A percentile compares a stretch with the other conserved stretches of the same genome.
These are phyloP conservation scores for Pyrenochaeta sp. DNA, from an alignment of 2,329 filamentous ascomycete genomes.

Conservation along the genomic window DNA sequence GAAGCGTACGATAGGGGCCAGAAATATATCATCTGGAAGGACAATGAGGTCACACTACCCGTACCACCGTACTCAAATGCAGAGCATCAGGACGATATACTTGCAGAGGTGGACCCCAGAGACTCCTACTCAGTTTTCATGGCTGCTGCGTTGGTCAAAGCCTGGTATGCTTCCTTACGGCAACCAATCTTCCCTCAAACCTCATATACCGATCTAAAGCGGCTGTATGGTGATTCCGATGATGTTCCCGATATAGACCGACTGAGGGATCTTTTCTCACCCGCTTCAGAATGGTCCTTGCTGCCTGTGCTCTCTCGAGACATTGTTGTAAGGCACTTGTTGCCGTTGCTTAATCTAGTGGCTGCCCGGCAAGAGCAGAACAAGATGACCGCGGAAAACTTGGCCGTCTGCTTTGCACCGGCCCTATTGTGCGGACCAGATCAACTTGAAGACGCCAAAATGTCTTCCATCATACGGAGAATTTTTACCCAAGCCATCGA, in stretches of 20 bases:
- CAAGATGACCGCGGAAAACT: constrained; percentile 64
- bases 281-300: constrained; percentile 56
- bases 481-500: constrained; percentile 60
- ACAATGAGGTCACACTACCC: constrained; percentile 47
- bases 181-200: constrained; percentile 61
- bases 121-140: constrained; percentile 64
- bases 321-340: constrained; percentile 60
- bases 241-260: constrained; percentile 52
- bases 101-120: constrained; percentile 56
- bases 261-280: constrained; percentile 57
- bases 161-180: constrained; percentile 63
- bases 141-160: constrained; percentile 63
- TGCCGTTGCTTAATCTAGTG: constrained; percentile 61
- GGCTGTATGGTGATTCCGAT: constrained; percentile 52
- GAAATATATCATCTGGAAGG: constrained; percentile 63
- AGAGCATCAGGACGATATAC: constrained; percentile 51
- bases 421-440: constrained; percentile 62
- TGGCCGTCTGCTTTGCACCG: constrained; percentile 64
- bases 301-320: constrained; percentile 57
- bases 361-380: constrained; percentile 58
- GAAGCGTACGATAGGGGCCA: constrained; percentile 66
- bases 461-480: constrained; percentile 60
- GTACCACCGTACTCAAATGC: constrained; percentile 42
- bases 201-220: constrained; percentile 58
- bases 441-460: constrained; percentile 63